phyloP scores from a whole-genome alignment of 306 rosid species.

The Geum urbanum region DNA sequence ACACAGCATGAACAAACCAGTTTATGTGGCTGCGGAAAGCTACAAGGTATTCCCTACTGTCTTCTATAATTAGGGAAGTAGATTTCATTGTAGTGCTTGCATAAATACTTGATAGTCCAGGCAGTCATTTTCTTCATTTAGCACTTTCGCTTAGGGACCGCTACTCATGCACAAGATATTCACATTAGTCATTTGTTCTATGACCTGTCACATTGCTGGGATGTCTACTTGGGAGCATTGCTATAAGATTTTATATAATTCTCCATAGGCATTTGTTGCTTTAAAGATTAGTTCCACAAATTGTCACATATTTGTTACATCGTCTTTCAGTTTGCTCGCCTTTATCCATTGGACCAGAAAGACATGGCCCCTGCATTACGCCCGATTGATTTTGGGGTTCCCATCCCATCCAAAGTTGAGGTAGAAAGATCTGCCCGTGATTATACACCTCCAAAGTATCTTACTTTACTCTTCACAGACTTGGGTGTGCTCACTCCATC shows the following conservation, averaged over 20 bases:
- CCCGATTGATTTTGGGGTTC: constrained; percentile 85
- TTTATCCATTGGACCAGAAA: constrained; percentile 91
- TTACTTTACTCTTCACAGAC: constrained; percentile 86
- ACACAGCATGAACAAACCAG: constrained; percentile 83
- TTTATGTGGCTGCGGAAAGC: constrained; percentile 96
- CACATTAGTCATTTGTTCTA: not conserved
- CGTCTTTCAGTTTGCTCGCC: constrained; percentile 82
- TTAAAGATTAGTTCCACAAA: not conserved
- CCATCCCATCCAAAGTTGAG: constrained; percentile 92
- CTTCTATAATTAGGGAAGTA: constrained; percentile 3
- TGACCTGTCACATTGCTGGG: not conserved
- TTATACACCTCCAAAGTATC: constrained; percentile 95
- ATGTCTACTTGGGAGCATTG: not conserved
- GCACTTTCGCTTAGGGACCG: not conserved
- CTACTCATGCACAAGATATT: not conserved
- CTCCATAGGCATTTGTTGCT: not conserved
- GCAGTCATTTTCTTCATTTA: not conserved
- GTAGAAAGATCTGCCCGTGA: constrained; percentile 91
- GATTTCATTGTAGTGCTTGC: not conserved
- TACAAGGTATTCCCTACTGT: constrained; percentile 55
- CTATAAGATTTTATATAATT: not conserved
- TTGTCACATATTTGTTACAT: constrained; percentile 6
- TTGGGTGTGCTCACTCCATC: constrained; percentile 94
- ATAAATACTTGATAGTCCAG: not conserved
- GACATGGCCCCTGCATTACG: constrained; percentile 89